Evolutionary conservation across 1,139 yeast species (phyloP), one percentile per base, ranked within the genome.

Genomic region (Geotrichum phurueaensis): DNA sequence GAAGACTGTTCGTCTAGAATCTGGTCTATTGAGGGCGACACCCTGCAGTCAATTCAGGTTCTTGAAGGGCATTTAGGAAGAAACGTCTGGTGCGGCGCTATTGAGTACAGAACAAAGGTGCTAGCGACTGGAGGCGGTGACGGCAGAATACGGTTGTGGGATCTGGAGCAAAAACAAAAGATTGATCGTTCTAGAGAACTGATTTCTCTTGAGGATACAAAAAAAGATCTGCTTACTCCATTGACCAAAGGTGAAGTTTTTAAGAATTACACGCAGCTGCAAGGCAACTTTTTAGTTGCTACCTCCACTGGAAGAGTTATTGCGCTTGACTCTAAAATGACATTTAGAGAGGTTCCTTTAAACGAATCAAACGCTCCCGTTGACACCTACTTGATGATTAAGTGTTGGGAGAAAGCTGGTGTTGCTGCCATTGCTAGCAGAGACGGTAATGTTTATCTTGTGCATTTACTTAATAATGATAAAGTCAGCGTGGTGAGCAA

Each of bases 1-100:
- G 99, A 94, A 72, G 99, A 94, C 73, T 84, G 95, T 68, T 86
- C 96, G 0, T 82, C 89, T n/a, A 80, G 97, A 65, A 70, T 86
- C 0, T 94, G 99, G 99, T 64, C 66, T 2, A 69, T 72, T 3
- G 74, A 70, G 0, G 61, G 68, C 1, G 68, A 70, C 3, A 71
- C 75, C 29, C 69, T 85, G 51, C 67, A 67, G 55, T 83, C 77
- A 70, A 75, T 71, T 69, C 83, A 74, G 69, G 75, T 81, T 1
- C 76, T 78, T 62, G 84, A 87, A 62, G 85, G 87, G 36, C 98
- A 92, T 71, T 78, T 83, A 47, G 97, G 96, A 4, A 87, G 95
- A 70, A 94, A 89, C 70, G 82, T 88, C 0, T 94, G 99, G 99
- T 82, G 90, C 48, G 83, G 89, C 5, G 92, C 86, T 62, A 78